A percentile compares a stretch with the other conserved stretches of the same genome.
These are phyloP conservation scores for Colletotrichum sidae DNA, from an alignment of 2,329 filamentous ascomycete genomes.

Conservation along the genomic window DNA sequence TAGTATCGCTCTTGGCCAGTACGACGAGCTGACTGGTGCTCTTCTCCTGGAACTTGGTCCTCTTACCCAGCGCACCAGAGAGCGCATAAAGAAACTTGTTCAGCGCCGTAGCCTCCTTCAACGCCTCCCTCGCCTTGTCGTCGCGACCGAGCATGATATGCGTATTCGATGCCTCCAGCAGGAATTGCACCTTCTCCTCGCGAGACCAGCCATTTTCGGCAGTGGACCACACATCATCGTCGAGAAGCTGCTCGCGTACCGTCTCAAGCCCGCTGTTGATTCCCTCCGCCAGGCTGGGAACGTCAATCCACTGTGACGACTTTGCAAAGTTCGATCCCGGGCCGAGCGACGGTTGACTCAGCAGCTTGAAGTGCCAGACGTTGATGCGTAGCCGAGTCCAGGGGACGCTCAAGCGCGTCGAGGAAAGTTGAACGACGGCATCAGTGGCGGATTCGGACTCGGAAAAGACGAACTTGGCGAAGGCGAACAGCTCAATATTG, in stretches of 20 bases:
- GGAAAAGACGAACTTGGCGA: slow-evolving; percentile 69
- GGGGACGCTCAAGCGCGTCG: slow-evolving; percentile 54
- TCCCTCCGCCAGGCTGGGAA: slow-evolving; percentile 64
- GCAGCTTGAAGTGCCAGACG: slow-evolving; percentile 74
- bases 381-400: slow-evolving; percentile 80
- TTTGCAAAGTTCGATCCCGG: slow-evolving; percentile 66
- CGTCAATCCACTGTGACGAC: slow-evolving; percentile 69
- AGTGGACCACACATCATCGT: slow-evolving; percentile 51
- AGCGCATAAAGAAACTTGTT: slow-evolving; percentile 84
- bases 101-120: slow-evolving; percentile 74
- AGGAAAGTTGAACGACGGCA: slow-evolving; percentile 48
- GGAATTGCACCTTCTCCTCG: slow-evolving; percentile 73
- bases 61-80: slow-evolving; percentile 87
- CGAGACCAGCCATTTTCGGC: slow-evolving; percentile 51
- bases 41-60: slow-evolving; percentile 83
- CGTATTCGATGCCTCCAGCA: slow-evolving; percentile 85
- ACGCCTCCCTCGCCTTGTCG: slow-evolving; percentile 75
- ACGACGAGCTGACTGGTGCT: slow-evolving; percentile 91
- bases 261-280: slow-evolving; percentile 58
- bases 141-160: slow-evolving; percentile 88
- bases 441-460: slow-evolving; percentile 39
- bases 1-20: slow-evolving; percentile 76
- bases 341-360: slow-evolving; percentile 67
- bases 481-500: slow-evolving; percentile 82
- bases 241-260: slow-evolving; percentile 53